Evolutionary conservation across 2,329 filamentous ascomycete species (phyloP).

Genomic region (Penicillium nordicum): DNA sequence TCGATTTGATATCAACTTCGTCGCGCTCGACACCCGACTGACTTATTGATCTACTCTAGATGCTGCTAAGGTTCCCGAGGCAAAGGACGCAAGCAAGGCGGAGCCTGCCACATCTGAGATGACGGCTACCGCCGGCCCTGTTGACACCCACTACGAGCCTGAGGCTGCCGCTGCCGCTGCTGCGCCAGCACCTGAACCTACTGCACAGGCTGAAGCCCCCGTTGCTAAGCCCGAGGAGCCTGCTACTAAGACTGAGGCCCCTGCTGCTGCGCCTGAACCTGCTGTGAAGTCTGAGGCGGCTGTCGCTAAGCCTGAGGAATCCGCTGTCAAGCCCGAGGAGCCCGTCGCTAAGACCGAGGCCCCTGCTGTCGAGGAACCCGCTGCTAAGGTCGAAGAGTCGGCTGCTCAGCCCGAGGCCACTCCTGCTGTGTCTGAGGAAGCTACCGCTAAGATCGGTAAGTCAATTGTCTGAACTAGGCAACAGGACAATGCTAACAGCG

Average conservation of each 20-base stretch:
- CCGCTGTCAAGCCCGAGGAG: background rate
- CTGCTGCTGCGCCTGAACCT: background rate
- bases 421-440: background rate
- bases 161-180: background rate
- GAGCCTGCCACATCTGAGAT: background rate
- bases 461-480: background rate
- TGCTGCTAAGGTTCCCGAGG: background rate
- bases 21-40: background rate
- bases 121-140: background rate
- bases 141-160: background rate
- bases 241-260: background rate
- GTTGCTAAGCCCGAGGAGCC: background rate
- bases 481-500: background rate
- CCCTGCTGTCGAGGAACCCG: background rate
- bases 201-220: background rate
- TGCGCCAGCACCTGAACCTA: background rate
- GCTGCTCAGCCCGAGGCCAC: background rate
- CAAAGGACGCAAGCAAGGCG: background rate
- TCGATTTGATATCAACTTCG: background rate
- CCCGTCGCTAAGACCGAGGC: background rate
- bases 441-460: slow-evolving; percentile 3
- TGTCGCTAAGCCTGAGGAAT: background rate
- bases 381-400: background rate
- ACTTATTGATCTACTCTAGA: background rate
- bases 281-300: background rate